Conservation (phyloP, 768 basidiomycete genomes). For the Pleurotus tuoliensis region DNA sequence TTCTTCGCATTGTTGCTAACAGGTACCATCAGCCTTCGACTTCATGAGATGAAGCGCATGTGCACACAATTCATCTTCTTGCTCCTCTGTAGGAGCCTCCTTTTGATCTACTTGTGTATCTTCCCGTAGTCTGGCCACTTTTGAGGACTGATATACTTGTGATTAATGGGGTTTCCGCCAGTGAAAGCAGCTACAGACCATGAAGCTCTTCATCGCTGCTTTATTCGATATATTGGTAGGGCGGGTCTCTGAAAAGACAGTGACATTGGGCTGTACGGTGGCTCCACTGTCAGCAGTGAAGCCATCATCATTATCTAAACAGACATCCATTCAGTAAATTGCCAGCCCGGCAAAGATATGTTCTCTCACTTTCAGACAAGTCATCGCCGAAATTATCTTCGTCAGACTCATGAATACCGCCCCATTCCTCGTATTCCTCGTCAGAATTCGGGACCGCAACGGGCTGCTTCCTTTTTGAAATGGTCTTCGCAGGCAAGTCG, state of each 20-base stretch:
- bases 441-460: slow-evolving; percentile 11
- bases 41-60: neutral
- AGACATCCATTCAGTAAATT: neutral
- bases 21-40: neutral
- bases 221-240: slow-evolving; percentile 24
- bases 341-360: neutral
- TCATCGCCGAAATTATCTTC: slow-evolving; percentile 10
- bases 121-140: slow-evolving; percentile 56
- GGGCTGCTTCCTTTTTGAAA: slow-evolving; percentile 19
- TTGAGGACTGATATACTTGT: slow-evolving; percentile 58
- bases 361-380: slow-evolving; percentile 12
- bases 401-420: slow-evolving; percentile 24
- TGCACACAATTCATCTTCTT: slow-evolving; percentile 55
- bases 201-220: slow-evolving; percentile 62
- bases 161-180: neutral
- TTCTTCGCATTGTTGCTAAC: slow-evolving; percentile 73
- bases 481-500: slow-evolving; percentile 2
- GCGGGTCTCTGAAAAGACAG: slow-evolving; percentile 48
- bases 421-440: slow-evolving; percentile 36
- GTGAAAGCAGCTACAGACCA: slow-evolving; percentile 43
- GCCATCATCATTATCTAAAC: slow-evolving; percentile 36
- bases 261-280: slow-evolving; percentile 36
- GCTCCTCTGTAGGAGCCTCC: slow-evolving; percentile 30
- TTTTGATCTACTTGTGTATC: slow-evolving; percentile 19
- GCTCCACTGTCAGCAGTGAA: slow-evolving; percentile 29